Evolutionary conservation across 495 filamentous ascomycete species (phyloP).

Genomic region (Emericellopsis terricola): DNA sequence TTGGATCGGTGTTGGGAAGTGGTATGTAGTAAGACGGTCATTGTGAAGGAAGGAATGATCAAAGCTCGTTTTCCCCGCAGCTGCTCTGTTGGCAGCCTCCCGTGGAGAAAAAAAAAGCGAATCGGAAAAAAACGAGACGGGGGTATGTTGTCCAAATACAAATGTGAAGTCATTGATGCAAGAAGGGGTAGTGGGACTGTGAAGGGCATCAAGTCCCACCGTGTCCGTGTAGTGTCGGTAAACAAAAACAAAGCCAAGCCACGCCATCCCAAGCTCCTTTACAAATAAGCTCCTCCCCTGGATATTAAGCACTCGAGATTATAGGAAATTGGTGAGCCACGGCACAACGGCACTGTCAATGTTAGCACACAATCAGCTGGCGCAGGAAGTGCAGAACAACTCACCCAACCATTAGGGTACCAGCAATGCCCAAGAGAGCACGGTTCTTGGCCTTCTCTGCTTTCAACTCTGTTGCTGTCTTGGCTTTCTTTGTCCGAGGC

Average conservation of each 20-base stretch:
- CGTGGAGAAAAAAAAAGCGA: constrained; percentile 1
- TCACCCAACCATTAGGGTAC: constrained; percentile 76
- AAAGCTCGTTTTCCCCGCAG: background rate
- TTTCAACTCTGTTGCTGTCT: constrained; percentile 55
- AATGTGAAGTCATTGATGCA: background rate
- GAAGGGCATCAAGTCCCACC: background rate
- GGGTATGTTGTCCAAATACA: constrained; percentile 4
- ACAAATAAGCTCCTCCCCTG: background rate
- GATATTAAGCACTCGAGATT: background rate
- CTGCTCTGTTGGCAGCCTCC: background rate
- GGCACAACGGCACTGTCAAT: constrained; percentile 29
- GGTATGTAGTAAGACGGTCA: background rate
- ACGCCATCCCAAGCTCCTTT: constrained; percentile 1
- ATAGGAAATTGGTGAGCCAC: constrained; percentile 24
- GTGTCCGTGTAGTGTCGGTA: background rate
- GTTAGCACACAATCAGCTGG: too few species aligned
- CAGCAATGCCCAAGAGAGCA: constrained; percentile 68
- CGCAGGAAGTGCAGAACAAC: constrained; percentile 19
- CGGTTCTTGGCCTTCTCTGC: constrained; percentile 70
- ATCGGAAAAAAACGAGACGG: constrained; percentile 1
- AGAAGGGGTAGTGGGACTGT: background rate
- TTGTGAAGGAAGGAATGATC: background rate
- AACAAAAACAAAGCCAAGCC: constrained; percentile 1
- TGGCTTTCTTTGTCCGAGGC: constrained; percentile 51
- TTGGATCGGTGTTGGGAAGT: too few species aligned